These are phyloP conservation scores for Glebionis coronaria DNA, from an alignment of 129 eudicot species.

Conservation along the genomic window DNA sequence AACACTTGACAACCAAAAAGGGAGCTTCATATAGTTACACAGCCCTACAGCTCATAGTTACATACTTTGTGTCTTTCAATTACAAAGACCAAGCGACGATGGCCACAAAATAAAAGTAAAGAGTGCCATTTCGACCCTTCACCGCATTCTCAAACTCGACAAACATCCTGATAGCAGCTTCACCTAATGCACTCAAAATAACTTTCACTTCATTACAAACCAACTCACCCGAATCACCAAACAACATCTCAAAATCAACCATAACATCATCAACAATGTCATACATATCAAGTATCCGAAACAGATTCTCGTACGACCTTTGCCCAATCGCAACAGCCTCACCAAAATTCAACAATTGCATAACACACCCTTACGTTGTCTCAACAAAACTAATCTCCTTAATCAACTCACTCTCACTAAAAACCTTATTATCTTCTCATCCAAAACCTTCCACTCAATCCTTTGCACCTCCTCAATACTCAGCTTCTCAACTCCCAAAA, in stretches of 20 bases:
- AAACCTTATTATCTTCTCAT: slow-evolving; percentile 87
- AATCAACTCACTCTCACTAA: no score
- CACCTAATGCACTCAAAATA: slow-evolving; percentile 66
- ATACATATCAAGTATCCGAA: slow-evolving; percentile 82
- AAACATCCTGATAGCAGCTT: slow-evolving; percentile 77
- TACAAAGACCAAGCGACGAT: slow-evolving; percentile 11
- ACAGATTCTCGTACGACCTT: slow-evolving; percentile 75
- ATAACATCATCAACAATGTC: slow-evolving; percentile 57
- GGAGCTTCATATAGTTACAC: background rate
- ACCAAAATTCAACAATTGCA: slow-evolving; percentile 93
- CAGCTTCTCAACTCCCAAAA: slow-evolving; percentile 61
- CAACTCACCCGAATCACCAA: slow-evolving; percentile 68
- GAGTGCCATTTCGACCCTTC: no score
- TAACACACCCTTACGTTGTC: slow-evolving; percentile 84
- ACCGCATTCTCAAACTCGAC: slow-evolving; percentile 49
- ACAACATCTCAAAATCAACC: slow-evolving; percentile 57
- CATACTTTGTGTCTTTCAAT: slow-evolving; percentile 14
- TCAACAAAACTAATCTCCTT: no score
- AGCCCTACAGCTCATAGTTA: background rate
- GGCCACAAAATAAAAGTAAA: background rate
- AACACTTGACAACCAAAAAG: slow-evolving; percentile 12
- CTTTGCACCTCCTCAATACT: no score
- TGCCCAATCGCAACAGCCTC: slow-evolving; percentile 81
- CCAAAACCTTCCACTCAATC: slow-evolving; percentile 76
- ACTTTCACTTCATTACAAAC: slow-evolving; percentile 68